Conservation (phyloP, 805 yeast genomes). For the Kuraishia floccosa region DNA sequence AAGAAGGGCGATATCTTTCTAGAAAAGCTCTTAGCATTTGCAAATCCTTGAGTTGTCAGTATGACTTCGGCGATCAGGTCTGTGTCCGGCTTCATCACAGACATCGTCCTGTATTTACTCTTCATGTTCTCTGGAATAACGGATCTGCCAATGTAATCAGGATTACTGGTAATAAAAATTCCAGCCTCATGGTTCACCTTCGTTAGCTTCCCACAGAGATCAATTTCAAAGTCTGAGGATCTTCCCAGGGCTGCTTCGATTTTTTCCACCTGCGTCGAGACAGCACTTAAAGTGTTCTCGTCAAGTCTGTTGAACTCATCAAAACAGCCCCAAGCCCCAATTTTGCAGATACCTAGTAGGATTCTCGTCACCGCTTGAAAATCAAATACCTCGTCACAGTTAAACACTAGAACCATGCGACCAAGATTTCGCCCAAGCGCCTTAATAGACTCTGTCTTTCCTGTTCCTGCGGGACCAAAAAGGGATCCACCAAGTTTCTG, state of each 20-base stretch:
- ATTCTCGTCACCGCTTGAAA: conserved; percentile 69
- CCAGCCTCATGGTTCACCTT: conserved; percentile 43
- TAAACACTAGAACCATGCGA: conserved; percentile 70
- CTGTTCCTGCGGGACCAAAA: conserved; percentile 96
- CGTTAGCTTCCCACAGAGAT: conserved; percentile 29
- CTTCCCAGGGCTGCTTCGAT: conserved; percentile 45
- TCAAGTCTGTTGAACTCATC: conserved; percentile 87
- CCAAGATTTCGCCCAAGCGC: conserved; percentile 77
- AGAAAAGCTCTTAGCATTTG: conserved; percentile 31
- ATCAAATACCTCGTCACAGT: conserved; percentile 87
- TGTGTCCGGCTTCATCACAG: conserved; percentile 65
- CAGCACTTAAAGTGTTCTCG: conserved; percentile 65
- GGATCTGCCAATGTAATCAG: conserved; percentile 76
- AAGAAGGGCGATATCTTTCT: conserved; percentile 44
- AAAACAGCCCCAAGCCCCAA: conserved; percentile 94
- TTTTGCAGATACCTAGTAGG: conserved; percentile 63
- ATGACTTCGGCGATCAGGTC: conserved; percentile 58
- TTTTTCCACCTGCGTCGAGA: conserved; percentile 66
- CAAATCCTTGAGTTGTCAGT: conserved; percentile 65
- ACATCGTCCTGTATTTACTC: conserved; percentile 63
- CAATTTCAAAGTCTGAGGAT: conserved; percentile 15
- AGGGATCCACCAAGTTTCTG: conserved; percentile 82
- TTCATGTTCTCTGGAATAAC: conserved; percentile 78
- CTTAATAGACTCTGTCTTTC: conserved; percentile 87
- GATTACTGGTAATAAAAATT: conserved; percentile 85